A percentile compares a stretch with the other conserved stretches of the same genome.
Evolutionary conservation across 768 basidiomycete species (phyloP).

Genomic region (Sporobolomyces pararoseus): DNA sequence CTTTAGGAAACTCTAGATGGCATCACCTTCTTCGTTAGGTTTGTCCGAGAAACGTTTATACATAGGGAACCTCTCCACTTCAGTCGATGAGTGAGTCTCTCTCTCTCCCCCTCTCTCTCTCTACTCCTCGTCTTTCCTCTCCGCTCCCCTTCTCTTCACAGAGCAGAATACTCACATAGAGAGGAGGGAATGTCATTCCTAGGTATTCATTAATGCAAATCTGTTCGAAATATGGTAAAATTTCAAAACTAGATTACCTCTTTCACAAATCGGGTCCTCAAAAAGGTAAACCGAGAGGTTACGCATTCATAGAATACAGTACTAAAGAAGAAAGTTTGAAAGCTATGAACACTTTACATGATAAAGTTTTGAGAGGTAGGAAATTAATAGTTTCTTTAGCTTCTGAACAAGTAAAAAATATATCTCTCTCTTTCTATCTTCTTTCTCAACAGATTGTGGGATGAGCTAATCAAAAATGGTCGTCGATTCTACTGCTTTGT

Average conservation of each 20-base stretch:
- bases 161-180: background rate
- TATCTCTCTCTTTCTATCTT: background rate
- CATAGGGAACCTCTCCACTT: constrained; percentile 39
- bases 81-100: constrained; percentile 37
- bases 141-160: too few species aligned
- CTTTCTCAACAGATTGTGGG: background rate
- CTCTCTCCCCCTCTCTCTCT: background rate
- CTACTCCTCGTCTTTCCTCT: background rate
- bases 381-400: constrained; percentile 84
- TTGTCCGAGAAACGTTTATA: constrained; percentile 36
- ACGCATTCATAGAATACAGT: constrained; percentile 85
- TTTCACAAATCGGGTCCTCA: constrained; percentile 87
- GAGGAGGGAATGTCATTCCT: too few species aligned
- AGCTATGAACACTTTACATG: constrained; percentile 69
- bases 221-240: constrained; percentile 86
- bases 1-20: background rate
- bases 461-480: too few species aligned
- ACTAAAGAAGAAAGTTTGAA: constrained; percentile 73
- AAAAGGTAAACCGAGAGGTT: constrained; percentile 90
- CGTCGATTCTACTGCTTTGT: too few species aligned
- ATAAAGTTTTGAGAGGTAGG: constrained; percentile 76
- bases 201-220: constrained; percentile 85
- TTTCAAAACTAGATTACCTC: constrained; percentile 86
- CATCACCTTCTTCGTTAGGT: background rate
- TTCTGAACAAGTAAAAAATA: constrained; percentile 62